phyloP scores from a whole-genome alignment of 1,284 basidiomycete genomes.

The Puccinia sorghi region DNA sequence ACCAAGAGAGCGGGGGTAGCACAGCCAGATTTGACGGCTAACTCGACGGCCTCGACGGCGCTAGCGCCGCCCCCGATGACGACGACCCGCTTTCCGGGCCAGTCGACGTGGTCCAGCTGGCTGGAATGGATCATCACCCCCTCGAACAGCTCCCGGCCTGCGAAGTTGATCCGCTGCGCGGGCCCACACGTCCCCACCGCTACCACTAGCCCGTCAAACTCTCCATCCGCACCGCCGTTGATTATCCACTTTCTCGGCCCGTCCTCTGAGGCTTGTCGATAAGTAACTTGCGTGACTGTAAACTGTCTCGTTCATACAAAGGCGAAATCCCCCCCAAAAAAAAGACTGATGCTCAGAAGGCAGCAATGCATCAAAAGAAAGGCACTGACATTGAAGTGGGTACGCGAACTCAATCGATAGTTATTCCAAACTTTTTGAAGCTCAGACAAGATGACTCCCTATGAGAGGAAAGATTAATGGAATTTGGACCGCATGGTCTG shows the following conservation, averaged over 20 bases:
- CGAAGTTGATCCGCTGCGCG: constrained; percentile 6
- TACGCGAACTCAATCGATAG: constrained; percentile 36
- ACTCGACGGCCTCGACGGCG: constrained; percentile 45
- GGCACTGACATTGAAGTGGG: constrained; percentile 36
- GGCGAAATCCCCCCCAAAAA: background rate
- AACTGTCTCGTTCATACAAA: constrained; percentile 1
- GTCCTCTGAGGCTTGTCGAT: background rate
- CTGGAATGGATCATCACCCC: constrained; percentile 37
- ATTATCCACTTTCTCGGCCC: constrained; percentile 24
- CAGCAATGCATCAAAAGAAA: background rate
- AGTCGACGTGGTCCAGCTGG: constrained; percentile 30
- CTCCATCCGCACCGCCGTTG: constrained; percentile 26
- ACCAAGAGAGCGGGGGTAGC: constrained; percentile 28
- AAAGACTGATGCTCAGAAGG: too few relatives aligned
- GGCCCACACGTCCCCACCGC: constrained; percentile 36
- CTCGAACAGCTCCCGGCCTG: constrained; percentile 20
- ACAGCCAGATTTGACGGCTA: constrained; percentile 36
- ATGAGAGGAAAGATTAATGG: too few relatives aligned
- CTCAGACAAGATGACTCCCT: constrained; percentile 38
- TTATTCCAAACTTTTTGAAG: constrained; percentile 34
- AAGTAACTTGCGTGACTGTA: constrained; percentile 21
- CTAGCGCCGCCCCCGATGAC: constrained; percentile 41
- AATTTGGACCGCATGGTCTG: background rate
- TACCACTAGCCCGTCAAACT: constrained; percentile 44
- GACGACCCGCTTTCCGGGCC: constrained; percentile 31